Base-by-base conservation (phyloP, 352 stramenopile species). In the Globisporangium acanthophoron region DNA sequence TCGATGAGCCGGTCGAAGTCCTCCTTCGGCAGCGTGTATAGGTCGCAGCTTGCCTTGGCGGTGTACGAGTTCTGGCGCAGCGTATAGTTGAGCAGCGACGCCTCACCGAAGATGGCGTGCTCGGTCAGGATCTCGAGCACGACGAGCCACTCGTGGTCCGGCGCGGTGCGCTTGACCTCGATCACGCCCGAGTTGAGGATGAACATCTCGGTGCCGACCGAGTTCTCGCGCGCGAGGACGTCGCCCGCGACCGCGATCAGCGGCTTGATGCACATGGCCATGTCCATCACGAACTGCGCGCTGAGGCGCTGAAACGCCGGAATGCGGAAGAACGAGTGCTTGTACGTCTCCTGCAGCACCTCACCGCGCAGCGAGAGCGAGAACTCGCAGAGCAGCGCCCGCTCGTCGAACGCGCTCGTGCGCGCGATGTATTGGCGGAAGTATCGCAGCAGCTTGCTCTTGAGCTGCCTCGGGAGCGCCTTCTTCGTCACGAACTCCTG, bases 261-360 rank as follows among this genome's bases (percentile, higher is more conserved):
- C 7, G 80, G 83, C 57, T 92, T 91, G 69, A 92, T 92, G 37
- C 83, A 92, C 74, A 92, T 90, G 0, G 77, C 80, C 83, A 92
- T 90, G 52, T 92, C 83, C 63, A 92, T 74, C 16, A 92, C 78
- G 45, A 92, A 91, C 49, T 91, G 80, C 3, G 76, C 52, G n/a
- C 82, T 91, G 5, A 92, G 65, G 5, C 70, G 69, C 49, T 88
- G 69, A 46, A 92, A 85, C 3, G 76, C 80, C 3, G 80, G 80
- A 39, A 92, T 91, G 20, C 69, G 68, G 52, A 89, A 85, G 58
- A 92, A 92, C 0, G 77, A 85, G 49, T 80, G 76, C 24, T 75
- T 79, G 62, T 90, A 91, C 24, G 83, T 89, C 54, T 90, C 79
- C 27, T 85, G 80, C 16, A 92, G 59, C 40, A 92, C 79, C 20